Conservation (phyloP, 1,139 yeast species). For the Sugiyamaella japonica region DNA sequence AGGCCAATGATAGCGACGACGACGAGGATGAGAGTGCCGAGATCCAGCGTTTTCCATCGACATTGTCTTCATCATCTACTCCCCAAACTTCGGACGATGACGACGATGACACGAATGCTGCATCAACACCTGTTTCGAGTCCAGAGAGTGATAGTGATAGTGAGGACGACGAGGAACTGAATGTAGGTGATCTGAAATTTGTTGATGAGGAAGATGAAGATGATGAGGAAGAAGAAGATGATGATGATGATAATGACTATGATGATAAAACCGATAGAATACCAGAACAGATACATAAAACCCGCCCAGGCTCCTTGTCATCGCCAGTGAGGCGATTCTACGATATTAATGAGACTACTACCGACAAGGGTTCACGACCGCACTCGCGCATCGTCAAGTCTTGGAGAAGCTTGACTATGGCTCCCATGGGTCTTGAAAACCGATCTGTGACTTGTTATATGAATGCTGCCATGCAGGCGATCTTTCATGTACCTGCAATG, state of each 20-base stretch:
- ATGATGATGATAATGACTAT: constrained; percentile 17
- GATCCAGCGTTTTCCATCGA: not conserved
- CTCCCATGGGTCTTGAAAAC: constrained; percentile 79
- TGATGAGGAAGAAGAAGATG: constrained; percentile 26
- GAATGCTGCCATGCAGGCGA: constrained; percentile 90
- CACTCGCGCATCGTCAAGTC: constrained; percentile 55
- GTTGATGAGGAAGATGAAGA: constrained; percentile 17
- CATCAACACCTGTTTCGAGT: constrained; percentile 12
- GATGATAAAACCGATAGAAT: not conserved
- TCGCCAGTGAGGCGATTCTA: constrained; percentile 24
- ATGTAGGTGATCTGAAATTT: constrained; percentile 4
- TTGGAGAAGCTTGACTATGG: constrained; percentile 46
- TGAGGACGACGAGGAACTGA: constrained; percentile 2
- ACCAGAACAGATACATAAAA: not conserved
- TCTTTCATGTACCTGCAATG: constrained; percentile 87
- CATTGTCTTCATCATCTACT: constrained; percentile 1
- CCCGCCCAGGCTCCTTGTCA: not conserved
- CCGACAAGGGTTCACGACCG: constrained; percentile 38
- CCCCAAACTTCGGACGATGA: constrained; percentile 10
- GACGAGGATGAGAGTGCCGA: constrained; percentile 4
- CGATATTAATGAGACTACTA: constrained; percentile 36
- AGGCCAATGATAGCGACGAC: not conserved
- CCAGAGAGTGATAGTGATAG: constrained; percentile 10
- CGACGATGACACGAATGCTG: not conserved
- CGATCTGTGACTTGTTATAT: constrained; percentile 97